Base-by-base conservation (phyloP, 257 asterid genomes). In the Solanum sejunctum region DNA sequence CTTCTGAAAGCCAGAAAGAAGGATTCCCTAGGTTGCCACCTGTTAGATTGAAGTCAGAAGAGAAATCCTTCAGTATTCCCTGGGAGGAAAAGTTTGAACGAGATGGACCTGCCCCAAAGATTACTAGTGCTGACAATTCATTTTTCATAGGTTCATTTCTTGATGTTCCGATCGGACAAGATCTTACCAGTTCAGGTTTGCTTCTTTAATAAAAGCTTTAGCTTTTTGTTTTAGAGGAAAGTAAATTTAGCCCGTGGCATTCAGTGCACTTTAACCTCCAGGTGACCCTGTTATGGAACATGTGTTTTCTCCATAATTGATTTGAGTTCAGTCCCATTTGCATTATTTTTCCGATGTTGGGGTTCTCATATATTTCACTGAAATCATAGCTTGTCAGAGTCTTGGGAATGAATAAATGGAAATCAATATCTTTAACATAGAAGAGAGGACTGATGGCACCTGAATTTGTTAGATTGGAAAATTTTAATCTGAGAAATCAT, bases 131-230 rank as follows among this genome's bases (percentile, higher is more conserved):
- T 83, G 99, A 95, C 67, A 94, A 91, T 87, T 66, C 93, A 55
- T 92, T 89, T 89, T 93, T 90, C 82, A 92, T 95, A n/a, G 99
- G 99, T 72, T 94, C 99, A 64, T 95, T 92, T 91, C 93, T 97
- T 84, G 99, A 97, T 86, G 97, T 95, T 83, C 98, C 98, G 72
- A 88, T 95, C 80, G 99, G 98, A 52, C 99, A 97, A 89, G 99
- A 97, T 84, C 89, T 93, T 89, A 92, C 82, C 78, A 51, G 87
- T 86, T 85, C 94, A 91, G 99, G 99, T 96, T 82, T 84, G 91
- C 57, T 21, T 88, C 63, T 87, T 73, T 79, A 80, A 47, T 58
- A 26, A 43, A 49, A 70, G 45, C 58, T 84, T 73, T 69, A 43
- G 45, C 66, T 80, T 32, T 51, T 58, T 12, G 54, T 39, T 67